Evolutionary conservation across 2,329 filamentous ascomycete species (phyloP).

Genomic region (Penicillium aurantiogriseum): DNA sequence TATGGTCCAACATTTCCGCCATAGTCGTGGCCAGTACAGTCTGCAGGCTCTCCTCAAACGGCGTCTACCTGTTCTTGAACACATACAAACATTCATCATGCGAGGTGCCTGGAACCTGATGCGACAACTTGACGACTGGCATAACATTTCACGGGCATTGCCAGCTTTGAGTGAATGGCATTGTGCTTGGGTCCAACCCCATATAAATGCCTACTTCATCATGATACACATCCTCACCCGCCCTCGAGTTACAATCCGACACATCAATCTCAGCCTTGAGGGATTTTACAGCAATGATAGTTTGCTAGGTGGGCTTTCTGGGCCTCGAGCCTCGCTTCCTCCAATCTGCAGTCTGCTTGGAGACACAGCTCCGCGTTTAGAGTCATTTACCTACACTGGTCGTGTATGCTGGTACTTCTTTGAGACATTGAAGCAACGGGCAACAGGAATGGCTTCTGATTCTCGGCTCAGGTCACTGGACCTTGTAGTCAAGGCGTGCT

Average conservation of each 20-base stretch:
- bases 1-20: slow-evolving; percentile 59
- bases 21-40: neutral
- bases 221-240: slow-evolving; percentile 63
- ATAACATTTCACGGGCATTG: slow-evolving; percentile 59
- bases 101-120: slow-evolving; percentile 78
- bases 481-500: slow-evolving; percentile 72
- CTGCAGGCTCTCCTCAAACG: neutral
- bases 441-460: slow-evolving; percentile 22
- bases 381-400: slow-evolving; percentile 70
- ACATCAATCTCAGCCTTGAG: slow-evolving; percentile 68
- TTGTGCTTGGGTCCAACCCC: slow-evolving; percentile 63
- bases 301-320: slow-evolving; percentile 31
- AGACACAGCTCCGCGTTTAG: slow-evolving; percentile 58
- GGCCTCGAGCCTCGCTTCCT: slow-evolving; percentile 49
- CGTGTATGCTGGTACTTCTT: slow-evolving; percentile 71
- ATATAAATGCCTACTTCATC: slow-evolving; percentile 70
- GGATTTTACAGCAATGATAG: slow-evolving; percentile 65
- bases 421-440: slow-evolving; percentile 54
- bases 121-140: slow-evolving; percentile 62
- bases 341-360: slow-evolving; percentile 68
- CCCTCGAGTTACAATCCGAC: slow-evolving; percentile 58
- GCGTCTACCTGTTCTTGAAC: slow-evolving; percentile 50
- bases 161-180: slow-evolving; percentile 62
- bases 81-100: slow-evolving; percentile 66
- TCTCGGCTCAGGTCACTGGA: slow-evolving; percentile 63